phyloP scores from a whole-genome alignment of 78 protist genomes.

The Dictyostelium capitatum region DNA sequence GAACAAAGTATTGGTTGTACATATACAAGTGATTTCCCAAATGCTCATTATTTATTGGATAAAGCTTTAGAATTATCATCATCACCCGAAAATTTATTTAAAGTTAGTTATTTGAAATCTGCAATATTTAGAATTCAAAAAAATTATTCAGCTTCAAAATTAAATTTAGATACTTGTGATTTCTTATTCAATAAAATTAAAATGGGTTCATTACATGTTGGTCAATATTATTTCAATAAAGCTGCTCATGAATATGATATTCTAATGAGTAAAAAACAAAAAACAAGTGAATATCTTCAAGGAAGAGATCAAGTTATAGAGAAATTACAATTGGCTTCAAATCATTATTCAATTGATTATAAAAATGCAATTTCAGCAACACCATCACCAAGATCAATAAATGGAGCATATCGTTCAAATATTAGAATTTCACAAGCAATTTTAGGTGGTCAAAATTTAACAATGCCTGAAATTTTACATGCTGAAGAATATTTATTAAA shows the following conservation, averaged over 20 bases:
- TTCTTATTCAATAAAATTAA: slow-evolving; percentile 36
- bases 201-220: slow-evolving; percentile 26
- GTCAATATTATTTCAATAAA: slow-evolving; percentile 63
- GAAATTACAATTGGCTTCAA: slow-evolving; percentile 45
- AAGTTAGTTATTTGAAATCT: slow-evolving; percentile 66
- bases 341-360: slow-evolving; percentile 41
- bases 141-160: slow-evolving; percentile 62
- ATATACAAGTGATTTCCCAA: slow-evolving; percentile 13
- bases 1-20: slow-evolving; percentile 67
- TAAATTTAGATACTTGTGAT: slow-evolving; percentile 74
- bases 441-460: slow-evolving; percentile 18
- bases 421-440: slow-evolving; percentile 69
- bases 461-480: slow-evolving; percentile 8
- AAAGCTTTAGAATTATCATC: slow-evolving; percentile 28
- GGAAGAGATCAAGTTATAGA: slow-evolving; percentile 40
- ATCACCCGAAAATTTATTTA: slow-evolving; percentile 56
- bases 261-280: slow-evolving; percentile 20
- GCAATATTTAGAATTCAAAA: slow-evolving; percentile 68
- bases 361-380: background rate
- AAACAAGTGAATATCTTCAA: slow-evolving; percentile 22
- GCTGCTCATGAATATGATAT: slow-evolving; percentile 68
- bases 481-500: slow-evolving; percentile 59
- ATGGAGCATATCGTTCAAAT: slow-evolving; percentile 60
- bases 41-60: slow-evolving; percentile 39
- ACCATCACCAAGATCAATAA: slow-evolving; percentile 37